Percentiles rank a stretch among this genome's conserved stretches.
phyloP scores from a whole-genome alignment of 2,329 filamentous ascomycete species.

The Aspergillus ochraceus region DNA sequence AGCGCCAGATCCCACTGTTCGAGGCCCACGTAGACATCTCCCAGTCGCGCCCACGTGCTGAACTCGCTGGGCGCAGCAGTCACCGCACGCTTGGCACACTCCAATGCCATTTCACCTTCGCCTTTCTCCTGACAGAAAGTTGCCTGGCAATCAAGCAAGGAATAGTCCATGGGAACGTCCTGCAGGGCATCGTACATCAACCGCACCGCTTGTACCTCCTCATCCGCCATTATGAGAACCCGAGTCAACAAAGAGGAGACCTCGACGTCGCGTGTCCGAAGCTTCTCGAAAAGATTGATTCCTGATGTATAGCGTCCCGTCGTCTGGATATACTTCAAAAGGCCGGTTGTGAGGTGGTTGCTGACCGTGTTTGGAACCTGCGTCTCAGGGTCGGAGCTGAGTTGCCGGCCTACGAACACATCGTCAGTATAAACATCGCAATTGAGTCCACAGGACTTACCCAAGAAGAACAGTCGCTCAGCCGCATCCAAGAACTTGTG shows the following conservation, averaged over 20 bases:
- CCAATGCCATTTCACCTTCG: constrained; percentile 80
- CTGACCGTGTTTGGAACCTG: constrained; percentile 96
- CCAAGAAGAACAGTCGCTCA: constrained; percentile 91
- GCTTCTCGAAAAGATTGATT: constrained; percentile 96
- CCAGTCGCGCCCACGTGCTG: constrained; percentile 89
- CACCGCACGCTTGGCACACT: constrained; percentile 91
- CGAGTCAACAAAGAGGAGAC: constrained; percentile 90
- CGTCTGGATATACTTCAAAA: constrained; percentile 92
- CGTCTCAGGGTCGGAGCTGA: constrained; percentile 94
- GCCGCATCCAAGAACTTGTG: constrained; percentile 94
- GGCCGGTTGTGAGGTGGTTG: constrained; percentile 90
- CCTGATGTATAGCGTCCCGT: constrained; percentile 92
- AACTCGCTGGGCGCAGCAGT: constrained; percentile 96
- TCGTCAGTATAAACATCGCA: constrained; percentile 18
- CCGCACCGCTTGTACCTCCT: constrained; percentile 93
- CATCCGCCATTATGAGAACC: constrained; percentile 90
- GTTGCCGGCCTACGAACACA: constrained; percentile 70
- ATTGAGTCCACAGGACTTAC: constrained; percentile 43
- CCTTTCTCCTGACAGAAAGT: constrained; percentile 89
- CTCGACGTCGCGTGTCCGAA: constrained; percentile 85
- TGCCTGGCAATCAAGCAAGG: constrained; percentile 91
- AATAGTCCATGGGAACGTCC: constrained; percentile 95
- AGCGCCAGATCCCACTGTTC: constrained; percentile 97
- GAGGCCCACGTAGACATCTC: constrained; percentile 88
- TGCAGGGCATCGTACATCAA: constrained; percentile 85